Evolutionary conservation across 768 basidiomycete genomes (phyloP).

Genomic region (Boletus pseudo-olivaceus): DNA sequence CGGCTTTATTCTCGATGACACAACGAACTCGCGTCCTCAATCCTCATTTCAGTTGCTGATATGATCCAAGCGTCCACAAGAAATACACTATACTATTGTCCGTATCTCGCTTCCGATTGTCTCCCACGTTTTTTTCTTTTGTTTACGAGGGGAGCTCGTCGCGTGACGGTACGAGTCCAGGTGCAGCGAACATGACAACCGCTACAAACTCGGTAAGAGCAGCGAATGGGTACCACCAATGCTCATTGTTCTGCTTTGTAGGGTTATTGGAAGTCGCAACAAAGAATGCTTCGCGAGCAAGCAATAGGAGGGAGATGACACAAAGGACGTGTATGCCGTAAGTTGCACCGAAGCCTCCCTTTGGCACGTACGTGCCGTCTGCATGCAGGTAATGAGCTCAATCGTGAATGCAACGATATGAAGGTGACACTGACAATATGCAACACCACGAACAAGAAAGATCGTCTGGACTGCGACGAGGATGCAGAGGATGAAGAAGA

Average conservation of each 20-base stretch:
- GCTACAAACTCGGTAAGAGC: constrained; percentile 32
- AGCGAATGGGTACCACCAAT: constrained; percentile 33
- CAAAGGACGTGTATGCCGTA: constrained; percentile 26
- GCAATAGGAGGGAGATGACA: constrained; percentile 24
- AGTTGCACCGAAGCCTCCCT: constrained; percentile 17
- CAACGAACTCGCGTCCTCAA: background rate
- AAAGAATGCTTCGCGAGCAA: constrained; percentile 32
- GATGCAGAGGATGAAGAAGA: constrained; percentile 29
- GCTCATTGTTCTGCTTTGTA: constrained; percentile 27
- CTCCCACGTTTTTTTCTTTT: background rate
- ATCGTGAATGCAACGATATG: background rate
- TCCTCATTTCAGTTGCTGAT: background rate
- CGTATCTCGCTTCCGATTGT: background rate
- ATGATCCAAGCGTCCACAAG: background rate
- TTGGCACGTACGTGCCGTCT: constrained; percentile 19
- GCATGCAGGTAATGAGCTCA: constrained; percentile 1
- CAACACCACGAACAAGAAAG: constrained; percentile 15
- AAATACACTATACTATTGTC: background rate
- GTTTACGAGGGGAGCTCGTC: constrained; percentile 24
- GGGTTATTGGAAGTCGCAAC: constrained; percentile 18
- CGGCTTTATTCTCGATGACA: background rate
- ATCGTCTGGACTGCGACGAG: constrained; percentile 27
- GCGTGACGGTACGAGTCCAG: constrained; percentile 32
- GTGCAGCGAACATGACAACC: constrained; percentile 29
- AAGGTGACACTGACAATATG: constrained; percentile 12